Evolutionary conservation across 495 filamentous ascomycete genomes (phyloP), one percentile per base, ranked within the genome.

Genomic region (Cryomyces antarcticus): DNA sequence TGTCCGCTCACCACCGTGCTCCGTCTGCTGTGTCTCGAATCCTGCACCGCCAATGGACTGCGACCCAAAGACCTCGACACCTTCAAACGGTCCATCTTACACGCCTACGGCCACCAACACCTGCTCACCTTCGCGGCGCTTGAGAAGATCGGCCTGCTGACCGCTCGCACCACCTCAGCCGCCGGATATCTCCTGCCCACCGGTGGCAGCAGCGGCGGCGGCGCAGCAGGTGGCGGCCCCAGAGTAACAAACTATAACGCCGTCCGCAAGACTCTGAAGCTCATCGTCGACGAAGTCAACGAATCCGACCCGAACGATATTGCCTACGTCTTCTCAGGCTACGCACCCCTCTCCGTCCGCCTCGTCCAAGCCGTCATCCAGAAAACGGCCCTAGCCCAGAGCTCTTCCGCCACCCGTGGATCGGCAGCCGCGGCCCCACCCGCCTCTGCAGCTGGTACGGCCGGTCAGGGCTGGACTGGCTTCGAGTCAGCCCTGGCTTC

Each of bases 221-320:
- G 43, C n/a, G 27, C 36, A 10, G 29, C 47, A 7, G 48, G 43
- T 17, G 45, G 45, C 31, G 66, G 67, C 42, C 61, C 66, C 7
- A n/a, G n/a, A n/a, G 88, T 84, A 58, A 97, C 89, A 3, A 93
- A 93, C 55, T 97, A 95, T 65, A 74, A 72, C 27, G 80, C 82
- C 54, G 66, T 95, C 9, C 79, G 92, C 30, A 85, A 84, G 56
- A 72, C 74, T 47, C 75, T 99, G 28, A 73, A 78, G 27, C 72
- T 99, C 39, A 88, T 95, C 48, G 79, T 94, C 42, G 88, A 96
- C 57, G 92, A 99, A 57, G 87, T 96, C 45, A 87, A 93, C 55
- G 92, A 96, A 57, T 77, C 87, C 38, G 83, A 93, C n/a, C 92
- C 92, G 6, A 78, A 87, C 50, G 92, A 99, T 47, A 82, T 96